These are phyloP conservation scores for Wickerhamiella spandovensis DNA, from an alignment of 805 yeast genomes.

Conservation along the genomic window DNA sequence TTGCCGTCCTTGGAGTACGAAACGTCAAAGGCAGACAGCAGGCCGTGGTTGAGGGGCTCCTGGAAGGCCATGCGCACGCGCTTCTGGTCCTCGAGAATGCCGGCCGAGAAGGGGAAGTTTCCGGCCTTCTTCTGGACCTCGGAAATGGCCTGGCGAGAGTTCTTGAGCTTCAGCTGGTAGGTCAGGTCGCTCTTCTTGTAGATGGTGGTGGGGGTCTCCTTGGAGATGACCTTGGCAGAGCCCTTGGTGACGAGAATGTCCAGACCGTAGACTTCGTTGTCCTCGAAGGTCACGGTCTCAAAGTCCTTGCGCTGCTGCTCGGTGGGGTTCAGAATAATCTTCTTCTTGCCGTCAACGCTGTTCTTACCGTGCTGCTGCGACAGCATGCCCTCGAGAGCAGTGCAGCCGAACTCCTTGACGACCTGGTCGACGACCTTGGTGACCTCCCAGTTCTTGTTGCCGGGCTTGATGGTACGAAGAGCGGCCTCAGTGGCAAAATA, in stretches of 20 bases:
- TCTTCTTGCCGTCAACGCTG: conserved; percentile 60
- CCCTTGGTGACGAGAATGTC: conserved; percentile 57
- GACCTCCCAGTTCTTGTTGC: conserved; percentile 62
- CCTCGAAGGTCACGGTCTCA: conserved; percentile 53
- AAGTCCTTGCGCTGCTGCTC: conserved; percentile 51
- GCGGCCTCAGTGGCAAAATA: conserved; percentile 75
- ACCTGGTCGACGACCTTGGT: conserved; percentile 52
- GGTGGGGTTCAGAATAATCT: conserved; percentile 60
- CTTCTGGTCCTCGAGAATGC: conserved; percentile 53
- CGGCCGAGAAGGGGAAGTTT: conserved; percentile 56
- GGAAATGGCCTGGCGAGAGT: conserved; percentile 51
- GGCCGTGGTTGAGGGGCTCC: conserved; percentile 57
- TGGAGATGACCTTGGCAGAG: conserved; percentile 41
- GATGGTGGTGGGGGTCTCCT: conserved; percentile 51
- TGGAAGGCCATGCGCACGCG: conserved; percentile 62
- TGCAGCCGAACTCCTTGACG: conserved; percentile 43
- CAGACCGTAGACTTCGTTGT: conserved; percentile 64
- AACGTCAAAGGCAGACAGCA: conserved; percentile 55
- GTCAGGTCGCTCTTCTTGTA: conserved; percentile 55
- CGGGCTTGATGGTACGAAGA: conserved; percentile 49
- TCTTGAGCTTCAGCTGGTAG: conserved; percentile 56
- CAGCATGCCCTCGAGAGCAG: conserved; percentile 65
- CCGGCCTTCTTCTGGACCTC: conserved; percentile 56
- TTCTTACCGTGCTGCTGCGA: conserved; percentile 57
- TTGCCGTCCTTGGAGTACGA: conserved; percentile 54